phyloP scores from a whole-genome alignment of 2,329 filamentous ascomycete genomes.

The Cladophialophora psammophila region DNA sequence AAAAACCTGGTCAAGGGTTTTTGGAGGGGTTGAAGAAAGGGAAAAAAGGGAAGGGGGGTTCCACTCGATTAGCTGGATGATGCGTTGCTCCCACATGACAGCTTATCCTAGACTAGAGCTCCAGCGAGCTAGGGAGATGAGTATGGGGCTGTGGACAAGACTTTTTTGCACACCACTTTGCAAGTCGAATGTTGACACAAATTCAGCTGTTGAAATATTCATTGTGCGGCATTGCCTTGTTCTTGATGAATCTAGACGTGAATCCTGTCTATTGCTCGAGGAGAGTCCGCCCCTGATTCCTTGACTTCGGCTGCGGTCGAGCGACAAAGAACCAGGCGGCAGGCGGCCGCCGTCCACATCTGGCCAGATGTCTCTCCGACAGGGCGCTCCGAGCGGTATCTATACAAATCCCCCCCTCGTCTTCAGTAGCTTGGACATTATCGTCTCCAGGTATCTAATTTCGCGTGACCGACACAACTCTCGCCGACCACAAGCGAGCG shows the following conservation, averaged over 20 bases:
- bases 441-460: too few relatives aligned
- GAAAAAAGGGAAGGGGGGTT: too few relatives aligned
- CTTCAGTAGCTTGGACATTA: too few relatives aligned
- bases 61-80: not conserved
- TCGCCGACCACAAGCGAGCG: too few relatives aligned
- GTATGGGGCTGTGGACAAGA: not conserved
- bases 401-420: too few relatives aligned
- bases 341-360: not conserved
- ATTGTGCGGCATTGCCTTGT: not conserved
- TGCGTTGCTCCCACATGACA: not conserved
- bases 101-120: not conserved
- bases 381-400: too few relatives aligned
- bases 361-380: too few relatives aligned
- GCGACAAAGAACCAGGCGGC: not conserved
- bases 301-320: not conserved
- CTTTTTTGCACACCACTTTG: not conserved
- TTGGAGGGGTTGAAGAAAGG: too few relatives aligned
- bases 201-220: not conserved
- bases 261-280: not conserved
- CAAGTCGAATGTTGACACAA: not conserved
- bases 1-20: not conserved
- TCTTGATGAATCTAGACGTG: not conserved
- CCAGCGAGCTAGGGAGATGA: constrained; percentile 1
- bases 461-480: too few relatives aligned
- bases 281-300: not conserved